Conservation (phyloP, 805 yeast species). For the Metschnikowia baotianmanensis region DNA sequence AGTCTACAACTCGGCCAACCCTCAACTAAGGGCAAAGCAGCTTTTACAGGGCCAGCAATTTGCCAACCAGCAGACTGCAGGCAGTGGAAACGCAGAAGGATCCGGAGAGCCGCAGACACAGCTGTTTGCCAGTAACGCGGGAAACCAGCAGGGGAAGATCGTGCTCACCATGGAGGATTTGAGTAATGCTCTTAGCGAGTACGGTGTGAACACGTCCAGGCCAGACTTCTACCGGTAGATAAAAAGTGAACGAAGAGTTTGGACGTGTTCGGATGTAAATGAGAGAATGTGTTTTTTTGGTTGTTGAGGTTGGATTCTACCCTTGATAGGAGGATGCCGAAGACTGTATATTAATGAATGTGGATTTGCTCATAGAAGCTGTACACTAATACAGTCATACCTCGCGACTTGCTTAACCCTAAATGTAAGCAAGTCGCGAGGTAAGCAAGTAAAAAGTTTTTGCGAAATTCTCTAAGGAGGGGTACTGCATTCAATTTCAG, state of each 20-base stretch:
- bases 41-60: conserved; percentile 63
- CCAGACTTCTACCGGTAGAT: conserved; percentile 87
- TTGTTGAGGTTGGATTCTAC: too few species aligned
- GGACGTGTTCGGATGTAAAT: too few species aligned
- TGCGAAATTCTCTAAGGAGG: too few species aligned
- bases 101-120: conserved; percentile 33
- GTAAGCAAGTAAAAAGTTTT: too few species aligned
- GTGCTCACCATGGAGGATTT: conserved; percentile 91
- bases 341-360: too few species aligned
- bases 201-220: conserved; percentile 83
- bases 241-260: not conserved
- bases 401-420: too few species aligned
- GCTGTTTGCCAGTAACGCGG: conserved; percentile 41
- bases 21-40: conserved; percentile 81
- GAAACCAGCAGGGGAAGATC: conserved; percentile 66
- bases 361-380: too few species aligned
- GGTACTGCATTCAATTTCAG: too few species aligned
- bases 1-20: conserved; percentile 78
- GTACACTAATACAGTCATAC: too few species aligned
- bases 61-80: conserved; percentile 40
- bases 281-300: too few species aligned
- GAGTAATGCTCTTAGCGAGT: conserved; percentile 88
- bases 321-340: too few species aligned
- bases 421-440: too few species aligned
- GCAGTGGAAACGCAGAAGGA: conserved; percentile 20